Conservation (phyloP, 2,329 filamentous ascomycete genomes). For the Madurella mycetomatis region DNA sequence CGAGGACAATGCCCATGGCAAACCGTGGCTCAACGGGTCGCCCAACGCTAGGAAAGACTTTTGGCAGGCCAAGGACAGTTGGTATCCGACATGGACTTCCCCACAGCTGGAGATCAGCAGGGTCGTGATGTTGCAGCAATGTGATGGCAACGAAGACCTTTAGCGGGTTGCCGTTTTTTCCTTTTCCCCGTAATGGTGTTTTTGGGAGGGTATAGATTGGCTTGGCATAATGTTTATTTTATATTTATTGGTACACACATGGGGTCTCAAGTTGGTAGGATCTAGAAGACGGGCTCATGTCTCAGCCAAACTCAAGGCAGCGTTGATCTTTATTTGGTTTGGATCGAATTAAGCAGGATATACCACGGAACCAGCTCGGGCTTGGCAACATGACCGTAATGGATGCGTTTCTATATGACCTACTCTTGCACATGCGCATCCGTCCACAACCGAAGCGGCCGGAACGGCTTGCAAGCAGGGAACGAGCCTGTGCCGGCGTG, state of each 20-base stretch:
- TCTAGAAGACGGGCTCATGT: background rate
- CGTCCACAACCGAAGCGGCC: too few species aligned
- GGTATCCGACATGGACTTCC: slow-evolving; percentile 67
- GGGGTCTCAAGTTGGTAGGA: background rate
- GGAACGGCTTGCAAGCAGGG: too few species aligned
- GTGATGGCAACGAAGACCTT: slow-evolving; percentile 55
- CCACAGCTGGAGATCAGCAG: slow-evolving; percentile 65
- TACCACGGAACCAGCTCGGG: too few species aligned
- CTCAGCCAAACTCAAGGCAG: too few species aligned
- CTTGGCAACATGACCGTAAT: too few species aligned
- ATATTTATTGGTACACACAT: background rate
- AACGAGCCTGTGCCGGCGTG: too few species aligned
- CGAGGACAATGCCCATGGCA: slow-evolving; percentile 62
- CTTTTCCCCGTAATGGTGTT: background rate
- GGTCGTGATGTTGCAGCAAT: slow-evolving; percentile 68
- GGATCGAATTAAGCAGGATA: too few species aligned
- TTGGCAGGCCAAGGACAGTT: slow-evolving; percentile 62
- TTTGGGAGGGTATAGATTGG: slow-evolving; percentile 9
- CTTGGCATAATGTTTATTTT: slow-evolving; percentile 4
- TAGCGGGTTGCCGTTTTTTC: slow-evolving; percentile 24
- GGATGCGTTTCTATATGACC: too few species aligned
- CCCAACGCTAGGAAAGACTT: slow-evolving; percentile 69
- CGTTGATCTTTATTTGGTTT: too few species aligned
- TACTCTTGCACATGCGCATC: too few species aligned
- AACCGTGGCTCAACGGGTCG: slow-evolving; percentile 74